phyloP scores from a whole-genome alignment of 2,329 filamentous ascomycete genomes.

The Fusarium longipes region DNA sequence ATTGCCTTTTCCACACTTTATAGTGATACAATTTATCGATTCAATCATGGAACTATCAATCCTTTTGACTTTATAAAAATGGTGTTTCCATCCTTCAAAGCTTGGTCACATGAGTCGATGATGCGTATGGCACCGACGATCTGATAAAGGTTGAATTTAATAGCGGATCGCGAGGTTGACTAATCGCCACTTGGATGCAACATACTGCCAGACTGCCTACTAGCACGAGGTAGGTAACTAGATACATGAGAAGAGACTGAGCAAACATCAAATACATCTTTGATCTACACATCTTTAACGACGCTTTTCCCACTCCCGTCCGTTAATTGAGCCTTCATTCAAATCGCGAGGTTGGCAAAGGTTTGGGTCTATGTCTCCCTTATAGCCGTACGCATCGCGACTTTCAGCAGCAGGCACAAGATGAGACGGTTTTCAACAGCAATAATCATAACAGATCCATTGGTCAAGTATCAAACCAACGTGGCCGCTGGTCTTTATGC shows the following conservation, averaged over 20 bases:
- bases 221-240: no score
- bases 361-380: slow-evolving; percentile 14
- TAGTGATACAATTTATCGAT: not conserved
- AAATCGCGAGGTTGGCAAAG: slow-evolving; percentile 8
- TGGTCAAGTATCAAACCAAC: slow-evolving; percentile 80
- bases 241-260: not conserved
- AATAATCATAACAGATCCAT: slow-evolving; percentile 74
- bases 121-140: slow-evolving; percentile 26
- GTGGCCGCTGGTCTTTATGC: slow-evolving; percentile 73
- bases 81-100: no score
- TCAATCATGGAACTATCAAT: no score
- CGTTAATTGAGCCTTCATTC: not conserved
- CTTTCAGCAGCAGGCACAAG: not conserved
- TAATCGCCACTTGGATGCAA: slow-evolving; percentile 5
- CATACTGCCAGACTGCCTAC: no score
- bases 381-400: slow-evolving; percentile 1
- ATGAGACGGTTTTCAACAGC: slow-evolving; percentile 59
- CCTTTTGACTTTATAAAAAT: no score
- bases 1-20: no score
- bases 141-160: slow-evolving; percentile 28
- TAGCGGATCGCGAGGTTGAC: slow-evolving; percentile 4
- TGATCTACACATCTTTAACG: not conserved
- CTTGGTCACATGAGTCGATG: slow-evolving; percentile 25
- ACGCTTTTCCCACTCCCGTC: not conserved
- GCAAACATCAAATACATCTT: not conserved